These are phyloP conservation scores for Ceratobasidium sp. DNA, from an alignment of 1,284 basidiomycete species.

Conservation along the genomic window DNA sequence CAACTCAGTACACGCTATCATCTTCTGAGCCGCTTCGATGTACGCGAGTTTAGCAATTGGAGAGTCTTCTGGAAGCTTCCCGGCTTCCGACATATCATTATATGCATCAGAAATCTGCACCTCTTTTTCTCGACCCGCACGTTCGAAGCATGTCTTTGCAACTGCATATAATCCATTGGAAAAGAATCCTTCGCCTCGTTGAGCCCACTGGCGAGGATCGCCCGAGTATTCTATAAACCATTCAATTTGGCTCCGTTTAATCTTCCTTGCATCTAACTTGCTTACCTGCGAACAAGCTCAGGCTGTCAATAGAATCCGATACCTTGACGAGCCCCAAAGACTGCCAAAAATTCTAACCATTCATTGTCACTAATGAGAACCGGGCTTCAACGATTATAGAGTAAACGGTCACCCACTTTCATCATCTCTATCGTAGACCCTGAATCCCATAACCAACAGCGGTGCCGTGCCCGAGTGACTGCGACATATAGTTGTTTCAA, in stretches of 20 bases:
- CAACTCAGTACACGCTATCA: too few relatives aligned
- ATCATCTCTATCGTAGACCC: background rate
- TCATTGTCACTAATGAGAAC: background rate
- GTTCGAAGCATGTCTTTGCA: background rate
- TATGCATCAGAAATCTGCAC: constrained; percentile 1
- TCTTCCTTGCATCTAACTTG: background rate
- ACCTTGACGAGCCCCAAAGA: background rate
- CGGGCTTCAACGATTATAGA: background rate
- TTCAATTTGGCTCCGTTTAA: background rate
- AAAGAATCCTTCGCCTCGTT: constrained; percentile 20
- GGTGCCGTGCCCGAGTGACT: constrained; percentile 38
- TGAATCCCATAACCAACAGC: constrained; percentile 41
- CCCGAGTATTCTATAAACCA: background rate
- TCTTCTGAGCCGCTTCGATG: too few relatives aligned
- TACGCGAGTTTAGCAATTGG: background rate
- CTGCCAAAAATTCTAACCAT: constrained; percentile 11
- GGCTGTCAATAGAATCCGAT: too few relatives aligned
- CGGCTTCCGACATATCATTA: constrained; percentile 3
- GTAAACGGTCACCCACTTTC: constrained; percentile 29
- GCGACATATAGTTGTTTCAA: constrained; percentile 59
- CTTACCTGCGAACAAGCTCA: too few relatives aligned
- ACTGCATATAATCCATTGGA: constrained; percentile 12
- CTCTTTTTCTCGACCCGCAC: background rate
- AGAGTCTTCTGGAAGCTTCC: constrained; percentile 9
- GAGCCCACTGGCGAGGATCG: background rate